A percentile compares a stretch with the other conserved stretches of the same genome.
These are phyloP conservation scores for Xylariaceae sp. DNA, from an alignment of 2,329 filamentous ascomycete species.

Conservation along the genomic window DNA sequence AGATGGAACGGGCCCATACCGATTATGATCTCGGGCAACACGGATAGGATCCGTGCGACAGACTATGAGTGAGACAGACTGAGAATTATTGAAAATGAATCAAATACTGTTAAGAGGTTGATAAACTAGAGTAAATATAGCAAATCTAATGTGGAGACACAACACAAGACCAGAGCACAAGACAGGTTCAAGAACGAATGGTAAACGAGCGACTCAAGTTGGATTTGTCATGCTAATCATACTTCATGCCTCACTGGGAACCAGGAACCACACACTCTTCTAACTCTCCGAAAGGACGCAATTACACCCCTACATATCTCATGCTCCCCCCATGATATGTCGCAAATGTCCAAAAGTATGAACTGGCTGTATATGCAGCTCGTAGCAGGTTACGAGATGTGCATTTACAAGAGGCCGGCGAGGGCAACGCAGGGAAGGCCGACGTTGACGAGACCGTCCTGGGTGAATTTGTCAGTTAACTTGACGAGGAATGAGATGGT, in stretches of 20 bases:
- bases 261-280: slow-evolving; percentile 29
- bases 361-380: slow-evolving; percentile 21
- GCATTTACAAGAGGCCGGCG: slow-evolving; percentile 38
- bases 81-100: background rate
- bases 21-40: slow-evolving; percentile 16
- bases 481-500: background rate
- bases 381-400: slow-evolving; percentile 14
- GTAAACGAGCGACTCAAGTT: slow-evolving; percentile 42
- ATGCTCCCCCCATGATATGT: slow-evolving; percentile 31
- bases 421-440: slow-evolving; percentile 41
- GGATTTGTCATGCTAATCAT: slow-evolving; percentile 35
- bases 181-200: background rate
- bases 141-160: too few species aligned
- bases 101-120: too few species aligned
- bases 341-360: slow-evolving; percentile 17
- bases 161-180: background rate
- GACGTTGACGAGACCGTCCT: slow-evolving; percentile 41
- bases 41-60: slow-evolving; percentile 8
- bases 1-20: slow-evolving; percentile 14
- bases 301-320: slow-evolving; percentile 40
- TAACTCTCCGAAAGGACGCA: slow-evolving; percentile 23
- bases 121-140: too few species aligned
- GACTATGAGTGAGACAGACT: slow-evolving; percentile 10
- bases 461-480: slow-evolving; percentile 16
- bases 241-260: slow-evolving; percentile 31